Conservation (phyloP, 345 rosid species). For the Trapa bicornis region DNA sequence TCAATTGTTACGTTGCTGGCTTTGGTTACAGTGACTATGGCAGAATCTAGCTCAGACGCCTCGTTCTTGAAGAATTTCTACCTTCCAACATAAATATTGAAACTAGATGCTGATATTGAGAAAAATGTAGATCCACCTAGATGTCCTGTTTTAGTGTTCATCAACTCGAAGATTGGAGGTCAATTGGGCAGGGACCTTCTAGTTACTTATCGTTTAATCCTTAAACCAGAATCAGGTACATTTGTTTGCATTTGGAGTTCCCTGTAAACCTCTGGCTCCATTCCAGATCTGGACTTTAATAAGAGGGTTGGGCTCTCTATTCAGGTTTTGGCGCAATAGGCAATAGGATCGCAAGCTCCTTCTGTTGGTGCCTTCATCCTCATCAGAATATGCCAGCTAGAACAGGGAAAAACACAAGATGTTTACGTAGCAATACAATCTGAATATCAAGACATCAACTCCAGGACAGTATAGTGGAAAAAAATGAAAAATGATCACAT, state of each 20-base stretch:
- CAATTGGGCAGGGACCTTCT: constrained; percentile 80
- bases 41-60: constrained; percentile 16
- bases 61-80: constrained; percentile 28
- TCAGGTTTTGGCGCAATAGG: constrained; percentile 39
- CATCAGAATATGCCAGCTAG: constrained; percentile 91
- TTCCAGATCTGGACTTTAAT: not conserved
- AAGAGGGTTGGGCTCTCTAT: not conserved
- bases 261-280: not conserved
- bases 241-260: not conserved
- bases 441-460: not conserved
- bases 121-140: constrained; percentile 19
- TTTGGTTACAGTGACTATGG: constrained; percentile 14
- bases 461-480: not conserved
- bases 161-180: constrained; percentile 86
- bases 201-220: constrained; percentile 41
- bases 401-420: constrained; percentile 4
- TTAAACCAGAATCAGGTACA: constrained; percentile 48
- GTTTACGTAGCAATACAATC: not conserved
- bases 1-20: not conserved
- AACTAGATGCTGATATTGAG: constrained; percentile 21
- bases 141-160: constrained; percentile 58
- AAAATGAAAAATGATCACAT: not conserved
- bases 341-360: constrained; percentile 78
- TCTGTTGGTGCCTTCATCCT: constrained; percentile 64
- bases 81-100: constrained; percentile 45